A percentile compares a stretch with the other conserved stretches of the same genome.
These are phyloP conservation scores for Suhomyces anneliseae DNA, from an alignment of 1,139 yeast genomes.

Conservation along the genomic window DNA sequence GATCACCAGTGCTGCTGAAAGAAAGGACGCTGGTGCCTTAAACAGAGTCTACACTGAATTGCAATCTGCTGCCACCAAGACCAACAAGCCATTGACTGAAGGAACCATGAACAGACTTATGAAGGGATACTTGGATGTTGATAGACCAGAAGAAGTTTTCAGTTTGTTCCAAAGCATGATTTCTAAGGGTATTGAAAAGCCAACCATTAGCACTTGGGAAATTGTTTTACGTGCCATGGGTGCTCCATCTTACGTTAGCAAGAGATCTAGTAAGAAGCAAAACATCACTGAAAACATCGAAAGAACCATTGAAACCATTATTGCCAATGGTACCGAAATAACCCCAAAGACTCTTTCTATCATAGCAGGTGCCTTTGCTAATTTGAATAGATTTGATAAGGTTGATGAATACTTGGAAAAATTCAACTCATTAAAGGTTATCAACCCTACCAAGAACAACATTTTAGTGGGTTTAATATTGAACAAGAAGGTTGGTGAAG, in stretches of 20 bases:
- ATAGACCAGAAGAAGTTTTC: slow-evolving; percentile 33
- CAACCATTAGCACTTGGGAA: slow-evolving; percentile 37
- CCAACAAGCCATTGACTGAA: slow-evolving; percentile 29
- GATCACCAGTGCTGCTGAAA: slow-evolving; percentile 24
- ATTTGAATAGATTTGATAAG: slow-evolving; percentile 33
- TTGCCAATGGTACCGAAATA: slow-evolving; percentile 23
- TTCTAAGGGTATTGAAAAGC: slow-evolving; percentile 26
- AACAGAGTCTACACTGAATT: slow-evolving; percentile 26
- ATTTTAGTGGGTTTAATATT: slow-evolving; percentile 36
- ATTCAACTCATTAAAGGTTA: slow-evolving; percentile 26
- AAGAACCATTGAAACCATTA: slow-evolving; percentile 31
- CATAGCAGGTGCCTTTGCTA: slow-evolving; percentile 38
- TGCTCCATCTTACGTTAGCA: slow-evolving; percentile 26
- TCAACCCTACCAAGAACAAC: slow-evolving; percentile 35
- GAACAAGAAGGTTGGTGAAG: slow-evolving; percentile 32
- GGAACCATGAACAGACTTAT: slow-evolving; percentile 34
- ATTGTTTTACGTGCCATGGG: slow-evolving; percentile 39
- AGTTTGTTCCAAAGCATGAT: slow-evolving; percentile 36
- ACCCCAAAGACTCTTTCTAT: slow-evolving; percentile 33
- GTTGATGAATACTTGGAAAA: slow-evolving; percentile 29
- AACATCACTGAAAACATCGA: slow-evolving; percentile 25
- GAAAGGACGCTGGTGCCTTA: slow-evolving; percentile 22
- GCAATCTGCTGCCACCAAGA: slow-evolving; percentile 24
- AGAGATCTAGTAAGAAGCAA: slow-evolving; percentile 16
- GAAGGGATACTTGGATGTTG: slow-evolving; percentile 35